Evolutionary conservation across 345 rosid genomes (phyloP).

Genomic region (Pugionium cornutum): DNA sequence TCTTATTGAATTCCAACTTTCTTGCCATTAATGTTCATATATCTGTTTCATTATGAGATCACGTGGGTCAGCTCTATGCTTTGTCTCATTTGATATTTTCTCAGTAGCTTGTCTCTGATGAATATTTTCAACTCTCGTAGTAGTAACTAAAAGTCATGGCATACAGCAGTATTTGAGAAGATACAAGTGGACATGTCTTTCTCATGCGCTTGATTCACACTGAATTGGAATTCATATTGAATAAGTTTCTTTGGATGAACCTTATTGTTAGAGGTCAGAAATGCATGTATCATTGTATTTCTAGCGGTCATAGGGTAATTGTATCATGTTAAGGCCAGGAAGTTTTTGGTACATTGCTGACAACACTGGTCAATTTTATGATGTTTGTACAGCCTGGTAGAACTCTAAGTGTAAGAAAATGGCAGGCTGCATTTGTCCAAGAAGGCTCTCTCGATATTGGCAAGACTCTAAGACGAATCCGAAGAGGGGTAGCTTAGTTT

Average conservation of each 20-base stretch:
- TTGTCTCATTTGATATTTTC: neutral
- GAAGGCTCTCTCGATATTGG: slow-evolving; percentile 83
- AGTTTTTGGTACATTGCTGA: slow-evolving; percentile 18
- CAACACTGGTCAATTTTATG: slow-evolving; percentile 19
- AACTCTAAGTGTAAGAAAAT: slow-evolving; percentile 87
- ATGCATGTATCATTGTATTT: slow-evolving; percentile 3
- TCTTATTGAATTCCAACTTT: neutral
- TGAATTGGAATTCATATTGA: slow-evolving; percentile 7
- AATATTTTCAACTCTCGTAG: neutral
- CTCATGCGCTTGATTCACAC: neutral
- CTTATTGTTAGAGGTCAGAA: neutral
- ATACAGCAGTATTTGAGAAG: slow-evolving; percentile 1
- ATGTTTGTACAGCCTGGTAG: slow-evolving; percentile 74
- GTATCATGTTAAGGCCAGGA: slow-evolving; percentile 10
- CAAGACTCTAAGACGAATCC: slow-evolving; percentile 80
- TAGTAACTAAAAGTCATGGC: neutral
- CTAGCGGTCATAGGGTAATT: neutral
- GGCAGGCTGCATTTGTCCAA: slow-evolving; percentile 81
- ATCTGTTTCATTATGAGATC: neutral
- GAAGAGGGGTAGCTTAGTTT: slow-evolving; percentile 70
- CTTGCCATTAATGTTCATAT: neutral
- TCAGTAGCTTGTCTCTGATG: neutral
- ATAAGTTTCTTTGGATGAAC: slow-evolving; percentile 5
- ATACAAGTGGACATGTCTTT: slow-evolving; percentile 4
- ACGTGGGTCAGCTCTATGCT: slow-evolving; percentile 10